A percentile compares a stretch with the other conserved stretches of the same genome.
Evolutionary conservation across 2,329 filamentous ascomycete species (phyloP).

Genomic region (Cadophora luteo-olivacea): DNA sequence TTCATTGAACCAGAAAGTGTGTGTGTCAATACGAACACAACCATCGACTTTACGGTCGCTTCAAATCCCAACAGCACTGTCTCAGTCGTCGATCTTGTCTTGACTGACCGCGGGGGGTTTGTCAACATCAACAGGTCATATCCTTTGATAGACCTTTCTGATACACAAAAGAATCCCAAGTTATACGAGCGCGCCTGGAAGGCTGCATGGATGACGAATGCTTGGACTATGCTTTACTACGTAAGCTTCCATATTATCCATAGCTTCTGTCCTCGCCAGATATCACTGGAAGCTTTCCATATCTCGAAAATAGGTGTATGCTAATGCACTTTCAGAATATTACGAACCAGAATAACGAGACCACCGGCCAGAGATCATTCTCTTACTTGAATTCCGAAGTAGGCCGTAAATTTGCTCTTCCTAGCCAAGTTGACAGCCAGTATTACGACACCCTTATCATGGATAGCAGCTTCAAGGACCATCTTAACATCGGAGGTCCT

Average conservation of each 20-base stretch:
- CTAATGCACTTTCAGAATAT: slow-evolving; percentile 46
- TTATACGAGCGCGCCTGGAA: slow-evolving; percentile 50
- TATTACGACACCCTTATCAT: slow-evolving; percentile 25
- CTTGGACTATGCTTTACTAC: slow-evolving; percentile 46
- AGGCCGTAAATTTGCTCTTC: slow-evolving; percentile 45
- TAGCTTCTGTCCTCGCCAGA: background rate
- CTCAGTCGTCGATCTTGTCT: slow-evolving; percentile 37
- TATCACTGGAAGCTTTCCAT: background rate
- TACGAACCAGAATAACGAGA: slow-evolving; percentile 22
- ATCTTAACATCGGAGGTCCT: slow-evolving; percentile 21
- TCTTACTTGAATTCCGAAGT: slow-evolving; percentile 48
- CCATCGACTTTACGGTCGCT: slow-evolving; percentile 49
- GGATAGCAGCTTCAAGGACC: slow-evolving; percentile 16
- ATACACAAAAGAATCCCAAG: slow-evolving; percentile 47
- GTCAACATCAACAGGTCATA: slow-evolving; percentile 46
- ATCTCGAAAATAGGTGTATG: background rate
- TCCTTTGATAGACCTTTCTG: slow-evolving; percentile 42
- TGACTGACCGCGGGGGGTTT: slow-evolving; percentile 54
- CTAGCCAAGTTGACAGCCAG: background rate
- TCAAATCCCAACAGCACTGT: slow-evolving; percentile 20
- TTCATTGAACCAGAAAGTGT: slow-evolving; percentile 53
- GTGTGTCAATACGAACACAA: slow-evolving; percentile 53
- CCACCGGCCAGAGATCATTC: slow-evolving; percentile 36
- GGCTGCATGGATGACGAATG: slow-evolving; percentile 52
- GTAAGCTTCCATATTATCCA: background rate